Base-by-base conservation (phyloP, 108 stramenopile species). In the Asterionellopsis glacialis region DNA sequence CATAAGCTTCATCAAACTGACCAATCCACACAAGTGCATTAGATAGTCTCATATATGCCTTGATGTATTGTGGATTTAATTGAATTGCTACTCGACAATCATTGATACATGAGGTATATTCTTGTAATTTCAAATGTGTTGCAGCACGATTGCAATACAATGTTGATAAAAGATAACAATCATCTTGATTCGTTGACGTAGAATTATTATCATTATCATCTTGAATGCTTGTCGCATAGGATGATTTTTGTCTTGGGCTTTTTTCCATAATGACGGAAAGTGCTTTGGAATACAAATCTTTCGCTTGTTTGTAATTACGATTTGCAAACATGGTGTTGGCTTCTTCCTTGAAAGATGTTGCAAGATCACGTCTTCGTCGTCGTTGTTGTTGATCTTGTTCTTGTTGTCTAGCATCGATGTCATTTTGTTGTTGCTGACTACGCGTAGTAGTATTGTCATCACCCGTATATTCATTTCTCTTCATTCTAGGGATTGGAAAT, bases 101-200 rank as follows among this genome's bases (percentile, higher is more conserved):
- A 0, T 65, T 26, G 0, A 81, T 16, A 42, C 64, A 62, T 24
- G 55, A 51, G 12, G 23, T 22, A 61, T 65, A 78, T 13, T 76
- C 41, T 15, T 72, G 65, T 15, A 83, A 42, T 61, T 67, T 75
- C 13, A 67, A 56, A 51, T 53, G 67, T n/a, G 75, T 54, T 13
- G 82, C 80, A 11, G 80, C 69, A 9, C 81, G 77, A 57, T 87
- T 83, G 45, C 63, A 53, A 47, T 69, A 75, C 41, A 66, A 63
- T 11, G 77, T 63, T 1, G 70, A 66, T 12, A 67, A 27, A 11
- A 74, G 45, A 18, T n/a, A 12, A 11, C 9, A 3, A 45, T 28
- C 42, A 12, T 48, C 55, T 13, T 11, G 43, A 14, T 44, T 14
- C 43, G 43, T 44, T 13, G 43, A 11, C 14, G n/a, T n/a, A n/a